phyloP scores from a whole-genome alignment of 345 rosid species.

The Populus simonii region DNA sequence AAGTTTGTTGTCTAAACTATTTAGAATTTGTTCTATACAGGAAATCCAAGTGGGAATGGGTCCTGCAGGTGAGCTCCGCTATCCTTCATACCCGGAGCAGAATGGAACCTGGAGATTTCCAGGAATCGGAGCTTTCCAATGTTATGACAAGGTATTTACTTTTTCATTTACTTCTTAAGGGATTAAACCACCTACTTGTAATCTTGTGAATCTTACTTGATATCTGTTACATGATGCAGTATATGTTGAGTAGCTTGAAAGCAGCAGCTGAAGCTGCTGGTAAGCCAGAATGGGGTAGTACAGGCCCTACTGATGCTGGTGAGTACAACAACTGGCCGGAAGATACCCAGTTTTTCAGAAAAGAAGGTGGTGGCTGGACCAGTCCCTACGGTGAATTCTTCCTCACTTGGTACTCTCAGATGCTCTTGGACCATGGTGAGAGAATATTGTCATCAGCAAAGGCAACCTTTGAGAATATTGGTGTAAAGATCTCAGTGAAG shows the following conservation, averaged over 20 bases:
- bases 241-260: conserved; percentile 70
- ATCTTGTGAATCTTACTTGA: not conserved
- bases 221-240: conserved; percentile 44
- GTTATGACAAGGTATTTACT: conserved; percentile 72
- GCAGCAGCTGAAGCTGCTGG: conserved; percentile 89
- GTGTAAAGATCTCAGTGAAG: conserved; percentile 78
- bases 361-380: conserved; percentile 86
- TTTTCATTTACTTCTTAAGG: not conserved
- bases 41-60: conserved; percentile 99
- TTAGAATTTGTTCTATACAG: conserved; percentile 30
- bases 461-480: conserved; percentile 41
- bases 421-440: conserved; percentile 80
- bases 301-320: conserved; percentile 97
- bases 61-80: conserved; percentile 96
- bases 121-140: conserved; percentile 97
- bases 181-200: not conserved
- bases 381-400: conserved; percentile 81
- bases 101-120: conserved; percentile 92
- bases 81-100: conserved; percentile 86
- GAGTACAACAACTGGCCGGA: conserved; percentile 95
- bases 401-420: conserved; percentile 87
- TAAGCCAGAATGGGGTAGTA: conserved; percentile 89
- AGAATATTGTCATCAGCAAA: conserved; percentile 67
- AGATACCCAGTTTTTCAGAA: conserved; percentile 76
- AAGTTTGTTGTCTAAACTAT: not conserved